Base-by-base conservation (phyloP, 2,329 filamentous ascomycete genomes). In the Paracoccidioides brasiliensis region DNA sequence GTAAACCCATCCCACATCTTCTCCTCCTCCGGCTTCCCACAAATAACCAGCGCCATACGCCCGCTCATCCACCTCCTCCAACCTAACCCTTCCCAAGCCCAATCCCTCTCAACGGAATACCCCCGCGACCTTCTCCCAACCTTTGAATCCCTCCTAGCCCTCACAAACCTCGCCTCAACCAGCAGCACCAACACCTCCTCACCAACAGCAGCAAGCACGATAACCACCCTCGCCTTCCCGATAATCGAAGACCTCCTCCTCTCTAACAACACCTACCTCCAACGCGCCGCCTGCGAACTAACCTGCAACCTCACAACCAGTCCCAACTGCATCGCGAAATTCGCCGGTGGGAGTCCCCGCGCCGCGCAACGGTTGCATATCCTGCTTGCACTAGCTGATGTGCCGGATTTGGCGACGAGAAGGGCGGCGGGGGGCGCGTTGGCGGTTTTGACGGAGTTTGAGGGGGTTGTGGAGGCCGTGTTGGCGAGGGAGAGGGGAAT, bases 91-190 rank as follows among this genome's bases (percentile, higher is more conserved):
- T n/a, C 52, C 41, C 8, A 15, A 5, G 8, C 50, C 40, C 28
- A 35, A 4, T n/a, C 50, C 3, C 28, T 52, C 7, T 59, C 68
- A 41, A 68, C 72, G 5, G 72, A 74, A 56, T 75, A 77, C 54
- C 80, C 81, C 1, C 81, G 85, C 53, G 87, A 95, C 68, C 80
- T 97, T 12, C 79, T 98, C 0, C 90, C 93, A 0, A 84, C 86
- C 0, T 98, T 97, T 62, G 93, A 98, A 70, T 80, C 86, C 0
- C 79, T 98, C 7, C 85, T 97, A 69, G 91, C 93, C 0, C 80
- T 98, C 40, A 97, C 93, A 0, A 98, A 98, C 63, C 80, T 98
- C 6, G 93, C 91, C 0, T 45, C 43, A 32, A 32, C 43, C 8
- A 30, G 22, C 2, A 2, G 22, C 8, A 5, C 43, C 22, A 30